Evolutionary conservation across 75 land plant species (phyloP).

Genomic region (Ceratopteris richardii): DNA sequence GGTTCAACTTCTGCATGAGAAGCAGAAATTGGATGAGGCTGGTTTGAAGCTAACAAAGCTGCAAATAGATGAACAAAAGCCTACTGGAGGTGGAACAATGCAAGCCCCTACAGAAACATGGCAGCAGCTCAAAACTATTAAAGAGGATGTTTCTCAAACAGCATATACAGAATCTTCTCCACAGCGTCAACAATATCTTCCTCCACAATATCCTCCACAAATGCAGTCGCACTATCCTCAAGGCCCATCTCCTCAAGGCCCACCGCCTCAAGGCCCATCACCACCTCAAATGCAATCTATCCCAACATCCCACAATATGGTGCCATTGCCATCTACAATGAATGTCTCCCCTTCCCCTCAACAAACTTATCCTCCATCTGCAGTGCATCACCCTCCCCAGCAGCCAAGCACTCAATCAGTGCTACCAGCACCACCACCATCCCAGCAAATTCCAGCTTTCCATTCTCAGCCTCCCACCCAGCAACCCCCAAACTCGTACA

Average conservation of each 20-base stretch:
- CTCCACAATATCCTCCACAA: background rate
- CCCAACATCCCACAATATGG: too few species aligned
- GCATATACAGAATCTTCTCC: constrained; percentile 7
- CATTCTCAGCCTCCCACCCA: constrained; percentile 26
- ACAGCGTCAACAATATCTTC: constrained; percentile 7
- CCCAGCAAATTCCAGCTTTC: constrained; percentile 15
- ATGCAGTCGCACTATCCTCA: background rate
- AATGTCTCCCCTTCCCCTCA: background rate
- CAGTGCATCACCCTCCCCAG: background rate
- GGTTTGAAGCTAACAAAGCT: constrained; percentile 42
- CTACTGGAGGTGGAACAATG: background rate
- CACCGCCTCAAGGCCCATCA: background rate
- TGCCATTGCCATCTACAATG: too few species aligned
- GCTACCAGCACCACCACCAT: constrained; percentile 7
- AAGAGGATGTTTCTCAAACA: constrained; percentile 9
- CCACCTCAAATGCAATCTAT: background rate
- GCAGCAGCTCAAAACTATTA: constrained; percentile 1
- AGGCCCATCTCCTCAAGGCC: background rate
- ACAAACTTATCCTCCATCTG: background rate
- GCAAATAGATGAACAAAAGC: constrained; percentile 6
- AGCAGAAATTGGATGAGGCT: constrained; percentile 61
- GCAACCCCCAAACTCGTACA: constrained; percentile 19
- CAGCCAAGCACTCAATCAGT: constrained; percentile 3
- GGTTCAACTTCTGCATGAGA: constrained; percentile 61
- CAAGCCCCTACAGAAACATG: background rate